Conservation (phyloP, 768 basidiomycete genomes). For the Tephrocybe sp. region DNA sequence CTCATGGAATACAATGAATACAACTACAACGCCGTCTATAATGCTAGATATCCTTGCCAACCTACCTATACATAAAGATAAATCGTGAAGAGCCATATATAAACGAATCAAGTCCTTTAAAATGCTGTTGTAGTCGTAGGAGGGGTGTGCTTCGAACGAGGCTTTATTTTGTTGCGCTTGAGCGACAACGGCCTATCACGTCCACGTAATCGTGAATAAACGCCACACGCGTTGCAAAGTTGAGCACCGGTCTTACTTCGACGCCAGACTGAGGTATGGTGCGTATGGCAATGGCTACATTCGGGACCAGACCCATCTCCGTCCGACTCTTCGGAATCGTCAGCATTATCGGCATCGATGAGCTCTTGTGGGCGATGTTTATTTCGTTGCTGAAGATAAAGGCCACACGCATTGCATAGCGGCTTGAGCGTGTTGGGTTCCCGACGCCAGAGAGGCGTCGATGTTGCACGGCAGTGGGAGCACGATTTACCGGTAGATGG, state of each 20-base stretch:
- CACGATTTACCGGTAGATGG: conserved; percentile 32
- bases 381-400: conserved; percentile 45
- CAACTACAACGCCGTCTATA: not conserved
- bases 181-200: conserved; percentile 43
- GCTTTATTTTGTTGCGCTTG: conserved; percentile 45
- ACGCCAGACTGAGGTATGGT: conserved; percentile 49
- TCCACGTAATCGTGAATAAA: conserved; percentile 44
- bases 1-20: not conserved
- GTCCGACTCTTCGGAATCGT: conserved; percentile 38
- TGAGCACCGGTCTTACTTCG: conserved; percentile 47
- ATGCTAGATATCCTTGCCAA: not conserved
- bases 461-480: conserved; percentile 45
- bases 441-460: conserved; percentile 47
- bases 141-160: conserved; percentile 42
- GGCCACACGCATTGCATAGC: conserved; percentile 46
- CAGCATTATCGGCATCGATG: conserved; percentile 44
- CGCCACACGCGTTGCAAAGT: conserved; percentile 51
- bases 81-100: not conserved
- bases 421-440: conserved; percentile 43
- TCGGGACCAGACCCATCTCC: conserved; percentile 40
- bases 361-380: conserved; percentile 46
- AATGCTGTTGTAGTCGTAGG: conserved; percentile 1
- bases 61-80: not conserved
- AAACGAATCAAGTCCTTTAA: not conserved
- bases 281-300: conserved; percentile 48